Evolutionary conservation across 2,329 filamentous ascomycete species (phyloP).

Genomic region (Apiospora rasikravindrae): DNA sequence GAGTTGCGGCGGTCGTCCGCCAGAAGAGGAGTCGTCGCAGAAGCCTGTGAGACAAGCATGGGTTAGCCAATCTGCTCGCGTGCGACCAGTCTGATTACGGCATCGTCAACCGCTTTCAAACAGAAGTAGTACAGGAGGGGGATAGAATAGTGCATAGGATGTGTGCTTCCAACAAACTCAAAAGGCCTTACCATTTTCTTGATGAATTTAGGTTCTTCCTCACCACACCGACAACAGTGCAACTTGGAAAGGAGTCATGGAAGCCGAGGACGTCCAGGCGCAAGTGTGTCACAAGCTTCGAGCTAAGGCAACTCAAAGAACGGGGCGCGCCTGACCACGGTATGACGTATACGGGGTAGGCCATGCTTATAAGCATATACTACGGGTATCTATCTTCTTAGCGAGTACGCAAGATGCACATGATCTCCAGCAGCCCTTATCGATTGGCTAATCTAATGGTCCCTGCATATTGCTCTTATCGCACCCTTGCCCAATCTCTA

Average conservation of each 20-base stretch:
- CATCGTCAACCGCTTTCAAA: not conserved
- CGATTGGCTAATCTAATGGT: not conserved
- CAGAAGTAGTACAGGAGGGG: not conserved
- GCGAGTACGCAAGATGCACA: not conserved
- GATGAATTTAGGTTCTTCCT: slow-evolving; percentile 1
- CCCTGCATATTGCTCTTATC: not conserved
- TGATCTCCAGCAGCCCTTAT: not conserved
- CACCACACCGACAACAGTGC: not conserved
- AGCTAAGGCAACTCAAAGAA: not conserved
- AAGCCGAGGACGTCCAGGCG: not conserved
- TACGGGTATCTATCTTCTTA: not conserved
- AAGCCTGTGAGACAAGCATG: slow-evolving; percentile 28
- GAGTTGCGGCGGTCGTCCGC: slow-evolving; percentile 33
- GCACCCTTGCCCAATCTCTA: not conserved
- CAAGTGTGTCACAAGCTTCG: not conserved
- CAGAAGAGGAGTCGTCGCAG: slow-evolving; percentile 38
- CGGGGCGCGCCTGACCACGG: not conserved
- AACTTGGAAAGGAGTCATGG: slow-evolving; percentile 1
- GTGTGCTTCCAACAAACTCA: not conserved
- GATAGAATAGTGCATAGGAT: not conserved
- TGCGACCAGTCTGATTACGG: not conserved
- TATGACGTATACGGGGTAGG: slow-evolving; percentile 1
- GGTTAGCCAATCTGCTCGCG: not conserved
- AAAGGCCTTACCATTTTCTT: not conserved
- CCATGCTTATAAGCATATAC: not conserved